Percentiles rank a stretch among this genome's conserved stretches.
phyloP scores from a whole-genome alignment of 371 early-diverging fungal genomes.

The Aphelidium insulamus region DNA sequence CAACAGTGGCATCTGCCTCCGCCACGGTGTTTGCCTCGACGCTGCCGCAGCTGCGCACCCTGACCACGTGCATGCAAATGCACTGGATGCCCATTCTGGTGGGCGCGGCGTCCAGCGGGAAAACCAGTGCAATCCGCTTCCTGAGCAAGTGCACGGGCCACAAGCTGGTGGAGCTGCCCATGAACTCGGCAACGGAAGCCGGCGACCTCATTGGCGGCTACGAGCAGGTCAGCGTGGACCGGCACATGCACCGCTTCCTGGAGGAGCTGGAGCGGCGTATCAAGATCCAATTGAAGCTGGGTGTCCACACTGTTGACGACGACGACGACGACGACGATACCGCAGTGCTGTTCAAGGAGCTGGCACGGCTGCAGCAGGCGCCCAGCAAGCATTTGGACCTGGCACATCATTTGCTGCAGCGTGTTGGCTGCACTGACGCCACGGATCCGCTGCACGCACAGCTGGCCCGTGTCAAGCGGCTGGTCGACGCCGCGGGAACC shows the following conservation, averaged over 20 bases:
- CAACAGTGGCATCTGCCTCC: slow-evolving; percentile 34
- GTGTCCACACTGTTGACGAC: too few relatives aligned
- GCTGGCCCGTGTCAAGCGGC: too few relatives aligned
- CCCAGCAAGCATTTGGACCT: too few relatives aligned
- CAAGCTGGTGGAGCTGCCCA: slow-evolving; percentile 63
- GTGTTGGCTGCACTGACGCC: too few relatives aligned
- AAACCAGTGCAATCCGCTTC: slow-evolving; percentile 61
- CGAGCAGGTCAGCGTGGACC: slow-evolving; percentile 74
- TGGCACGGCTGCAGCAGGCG: too few relatives aligned
- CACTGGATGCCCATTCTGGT: slow-evolving; percentile 83
- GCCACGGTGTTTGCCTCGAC: too few relatives aligned
- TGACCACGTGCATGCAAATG: slow-evolving; percentile 71
- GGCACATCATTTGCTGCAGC: too few relatives aligned
- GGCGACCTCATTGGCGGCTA: slow-evolving; percentile 91
- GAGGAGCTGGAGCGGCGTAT: slow-evolving; percentile 7
- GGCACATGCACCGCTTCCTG: slow-evolving; percentile 39
- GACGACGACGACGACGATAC: too few relatives aligned
- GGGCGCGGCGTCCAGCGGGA: slow-evolving; percentile 66
- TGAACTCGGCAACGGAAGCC: slow-evolving; percentile 85
- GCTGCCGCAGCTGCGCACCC: slow-evolving; percentile 41
- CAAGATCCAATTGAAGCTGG: not conserved
- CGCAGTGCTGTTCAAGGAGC: too few relatives aligned
- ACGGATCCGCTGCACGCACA: too few relatives aligned
- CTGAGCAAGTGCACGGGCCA: slow-evolving; percentile 62
- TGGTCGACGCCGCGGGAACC: too few relatives aligned